Conservation (phyloP, 2,329 filamentous ascomycete species). For the Tothia fuscella region DNA sequence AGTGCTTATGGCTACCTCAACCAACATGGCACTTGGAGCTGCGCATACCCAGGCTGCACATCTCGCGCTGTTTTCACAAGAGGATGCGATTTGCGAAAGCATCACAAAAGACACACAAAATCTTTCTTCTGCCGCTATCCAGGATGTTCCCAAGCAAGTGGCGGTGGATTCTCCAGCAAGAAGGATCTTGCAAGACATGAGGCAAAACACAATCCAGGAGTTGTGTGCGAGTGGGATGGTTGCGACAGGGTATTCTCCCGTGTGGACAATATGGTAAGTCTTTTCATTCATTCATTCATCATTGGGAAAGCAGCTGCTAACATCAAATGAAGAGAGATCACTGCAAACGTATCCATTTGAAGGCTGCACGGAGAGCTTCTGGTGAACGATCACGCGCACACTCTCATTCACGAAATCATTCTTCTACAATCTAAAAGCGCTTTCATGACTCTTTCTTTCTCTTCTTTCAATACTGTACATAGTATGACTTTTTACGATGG, state of each 20-base stretch:
- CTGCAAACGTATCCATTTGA: conserved; percentile 13
- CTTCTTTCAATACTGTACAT: too few relatives aligned
- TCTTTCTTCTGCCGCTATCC: conserved; percentile 47
- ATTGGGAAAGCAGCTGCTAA: not conserved
- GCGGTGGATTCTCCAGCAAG: conserved; percentile 49
- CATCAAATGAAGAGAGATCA: conserved; percentile 11
- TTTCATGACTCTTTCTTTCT: too few relatives aligned
- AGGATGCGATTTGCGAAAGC: conserved; percentile 50
- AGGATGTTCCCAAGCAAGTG: conserved; percentile 44
- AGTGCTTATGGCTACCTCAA: conserved; percentile 31
- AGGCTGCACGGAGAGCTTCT: not conserved
- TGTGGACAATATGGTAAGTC: conserved; percentile 49
- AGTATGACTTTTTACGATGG: too few relatives aligned
- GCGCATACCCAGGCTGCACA: conserved; percentile 46
- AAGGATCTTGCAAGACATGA: conserved; percentile 51
- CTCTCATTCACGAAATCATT: not conserved
- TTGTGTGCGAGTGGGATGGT: conserved; percentile 45
- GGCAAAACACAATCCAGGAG: conserved; percentile 50
- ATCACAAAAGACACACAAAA: conserved; percentile 51
- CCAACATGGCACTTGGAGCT: conserved; percentile 42
- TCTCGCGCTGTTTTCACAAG: conserved; percentile 46
- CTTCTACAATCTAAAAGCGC: too few relatives aligned
- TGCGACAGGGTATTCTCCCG: conserved; percentile 48
- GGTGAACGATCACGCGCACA: not conserved
- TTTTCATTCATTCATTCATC: not conserved